Evolutionary conservation across 768 basidiomycete species (phyloP), one percentile per base, ranked within the genome.

Genomic region (Gloeophyllum trabeum): DNA sequence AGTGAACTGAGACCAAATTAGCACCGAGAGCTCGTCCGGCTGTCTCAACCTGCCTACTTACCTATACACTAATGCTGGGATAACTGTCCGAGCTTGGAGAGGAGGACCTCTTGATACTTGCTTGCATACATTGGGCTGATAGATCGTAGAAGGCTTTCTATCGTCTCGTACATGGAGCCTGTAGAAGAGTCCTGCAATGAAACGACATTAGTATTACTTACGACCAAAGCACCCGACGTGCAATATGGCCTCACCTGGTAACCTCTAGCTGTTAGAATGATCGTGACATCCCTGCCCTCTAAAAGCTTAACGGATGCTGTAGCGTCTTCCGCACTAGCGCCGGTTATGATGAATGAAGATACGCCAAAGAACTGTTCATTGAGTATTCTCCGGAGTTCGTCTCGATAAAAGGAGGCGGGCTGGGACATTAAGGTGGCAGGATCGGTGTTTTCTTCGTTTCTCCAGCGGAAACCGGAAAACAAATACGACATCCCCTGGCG

Each of bases 161-260:
- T 52, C 16, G 69, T 71, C 57, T 86, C 82, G 43, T 71, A 75
- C 6, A n/a, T n/a, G n/a, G n/a, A n/a, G n/a, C n/a, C n/a, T n/a
- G n/a, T n/a, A n/a, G n/a, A n/a, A n/a, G n/a, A n/a, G n/a, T n/a
- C n/a, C n/a, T n/a, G n/a, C n/a, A n/a, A n/a, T n/a, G n/a, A n/a
- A n/a, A n/a, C n/a, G n/a, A n/a, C n/a, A n/a, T n/a, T n/a, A n/a
- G n/a, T n/a, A n/a, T n/a, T n/a, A n/a, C n/a, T n/a, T n/a, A n/a
- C n/a, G n/a, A n/a, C n/a, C n/a, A n/a, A 58, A 56, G 44, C 49
- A 46, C 35, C 57, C 54, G 16, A 32, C 28, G 16, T 32, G 16
- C 28, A 10, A 32, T 32, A n/a, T 32, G 37, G 18, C 51, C 61
- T 54, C 52, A 79, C 81, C 55, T 60, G 68, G 53, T 76, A 84